Evolutionary conservation across 345 rosid genomes (phyloP).

Genomic region (Eucalyptus melliodora): DNA sequence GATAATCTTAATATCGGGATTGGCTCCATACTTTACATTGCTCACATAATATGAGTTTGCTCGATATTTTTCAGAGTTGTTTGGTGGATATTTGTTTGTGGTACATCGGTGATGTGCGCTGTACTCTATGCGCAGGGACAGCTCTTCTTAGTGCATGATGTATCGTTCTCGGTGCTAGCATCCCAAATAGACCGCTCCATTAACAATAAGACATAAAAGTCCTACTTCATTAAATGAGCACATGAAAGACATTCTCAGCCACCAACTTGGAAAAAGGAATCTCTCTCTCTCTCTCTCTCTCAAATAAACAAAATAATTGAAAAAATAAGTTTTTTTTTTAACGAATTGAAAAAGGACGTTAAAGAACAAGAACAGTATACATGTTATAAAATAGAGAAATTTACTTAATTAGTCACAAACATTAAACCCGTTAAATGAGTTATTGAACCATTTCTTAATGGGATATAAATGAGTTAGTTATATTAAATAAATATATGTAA

Average conservation of each 20-base stretch:
- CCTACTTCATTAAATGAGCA: background rate
- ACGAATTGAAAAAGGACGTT: background rate
- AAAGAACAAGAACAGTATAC: background rate
- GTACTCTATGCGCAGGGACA: background rate
- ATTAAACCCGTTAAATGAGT: background rate
- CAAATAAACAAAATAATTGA: background rate
- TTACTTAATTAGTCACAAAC: background rate
- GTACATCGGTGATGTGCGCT: background rate
- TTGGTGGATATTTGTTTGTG: background rate
- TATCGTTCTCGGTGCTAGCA: background rate
- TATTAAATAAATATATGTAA: too few species aligned
- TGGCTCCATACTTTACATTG: background rate
- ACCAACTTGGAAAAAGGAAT: background rate
- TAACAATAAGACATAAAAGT: background rate
- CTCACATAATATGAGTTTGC: background rate
- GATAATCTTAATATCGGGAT: background rate
- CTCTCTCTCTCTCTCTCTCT: too few species aligned
- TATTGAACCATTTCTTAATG: too few species aligned
- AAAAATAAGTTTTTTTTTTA: background rate
- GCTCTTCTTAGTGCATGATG: background rate
- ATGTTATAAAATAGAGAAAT: background rate
- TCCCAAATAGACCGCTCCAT: background rate
- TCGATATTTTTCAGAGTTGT: background rate
- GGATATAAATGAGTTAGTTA: too few species aligned
- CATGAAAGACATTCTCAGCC: background rate